Base-by-base conservation (phyloP, 2,329 filamentous ascomycete genomes). In the Aspergillus calidoustus region DNA sequence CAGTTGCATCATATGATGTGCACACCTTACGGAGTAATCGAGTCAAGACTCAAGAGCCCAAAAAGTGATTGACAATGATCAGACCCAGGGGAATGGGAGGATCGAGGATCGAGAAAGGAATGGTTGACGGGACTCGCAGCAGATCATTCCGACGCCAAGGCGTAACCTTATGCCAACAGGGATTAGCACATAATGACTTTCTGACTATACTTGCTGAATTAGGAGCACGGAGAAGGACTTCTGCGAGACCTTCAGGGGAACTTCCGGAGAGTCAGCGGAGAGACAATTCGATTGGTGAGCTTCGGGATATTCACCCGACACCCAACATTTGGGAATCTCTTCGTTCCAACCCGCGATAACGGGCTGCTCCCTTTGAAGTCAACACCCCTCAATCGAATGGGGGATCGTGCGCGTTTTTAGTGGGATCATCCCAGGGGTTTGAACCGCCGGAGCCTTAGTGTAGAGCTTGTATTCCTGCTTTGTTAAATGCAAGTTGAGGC, bases 261-360 rank as follows among this genome's bases (percentile, higher is more conserved):
- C 52, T 23, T 30, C 22, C n/a, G 52, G 34, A 41, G 34, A 41
- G 34, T 13, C 34, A 41, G 34, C 34, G 17, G 34, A 41, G 34
- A 15, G 31, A 38, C 34, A 41, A 4, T 41, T 41, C 54, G n/a
- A 49, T 57, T 56, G 57, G 57, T 44, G 60, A 61, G 57, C 56
- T 28, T 60, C 57, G 60, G 59, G 60, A 49, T 44, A 51, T 58
- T 47, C 25, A 52, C 48, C 43, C 58, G 61, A 62, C 53, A 57
- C 62, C 63, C 63, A 61, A 69, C 64, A 72, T 70, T 72, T 71
- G 68, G 65, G 66, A 66, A 66, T 54, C 46, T 52, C 15, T 28
- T 64, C 58, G 19, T 62, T 59, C n/a, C 43, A 54, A 34, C 28
- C 50, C 51, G 57, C 54, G 57, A 59, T 55, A 71, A 70, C 67